Base-by-base conservation (phyloP, 192 early-diverging fungal species). In the Bifiguratus adelaidae region DNA sequence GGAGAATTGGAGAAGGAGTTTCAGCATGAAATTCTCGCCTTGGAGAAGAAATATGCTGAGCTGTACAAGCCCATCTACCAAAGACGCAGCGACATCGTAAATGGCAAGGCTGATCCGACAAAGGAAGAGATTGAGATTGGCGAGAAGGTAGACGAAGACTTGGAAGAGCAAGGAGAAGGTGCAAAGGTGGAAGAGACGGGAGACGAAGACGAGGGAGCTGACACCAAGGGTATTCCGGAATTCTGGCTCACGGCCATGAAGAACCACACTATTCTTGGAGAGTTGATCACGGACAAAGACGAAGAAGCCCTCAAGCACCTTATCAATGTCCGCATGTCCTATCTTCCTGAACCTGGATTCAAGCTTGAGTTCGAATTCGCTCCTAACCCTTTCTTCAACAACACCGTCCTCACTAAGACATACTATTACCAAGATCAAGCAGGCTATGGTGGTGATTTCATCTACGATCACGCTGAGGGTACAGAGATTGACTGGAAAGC, bases 211-310 rank as follows among this genome's bases (percentile, higher is more conserved):
- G 69, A 77, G 4, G 67, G 58, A 16, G 61, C 59, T 28, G 57
- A 62, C 13, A 50, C 33, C n/a, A 59, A 48, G 48, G 95, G 92
- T 55, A 81, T 97, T 22, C 96, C 96, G 32, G 79, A 89, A 46
- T 97, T 99, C 80, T 97, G 96, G 96, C 73, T 93, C 29, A 96
- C 91, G 25, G 76, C 80, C 30, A 69, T 99, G 71, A 84, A 86
- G 75, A 89, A 85, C 75, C 71, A 91, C 69, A 70, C 78, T 33
- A 70, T 76, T 48, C 67, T 97, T 47, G 55, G 61, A 37, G 89
- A 95, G 30, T 68, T 82, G 41, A 92, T 99, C 65, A 90, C 89
- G 19, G 89, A 90, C 40, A 79, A 77, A 50, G 96, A 99, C 64
- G 86, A 91, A 61, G 84, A 76, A 29, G 88, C 74, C 3, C 70